A percentile compares a stretch with the other conserved stretches of the same genome.
phyloP scores from a whole-genome alignment of 2,329 filamentous ascomycete species.

The Aspergillus caelatus region DNA sequence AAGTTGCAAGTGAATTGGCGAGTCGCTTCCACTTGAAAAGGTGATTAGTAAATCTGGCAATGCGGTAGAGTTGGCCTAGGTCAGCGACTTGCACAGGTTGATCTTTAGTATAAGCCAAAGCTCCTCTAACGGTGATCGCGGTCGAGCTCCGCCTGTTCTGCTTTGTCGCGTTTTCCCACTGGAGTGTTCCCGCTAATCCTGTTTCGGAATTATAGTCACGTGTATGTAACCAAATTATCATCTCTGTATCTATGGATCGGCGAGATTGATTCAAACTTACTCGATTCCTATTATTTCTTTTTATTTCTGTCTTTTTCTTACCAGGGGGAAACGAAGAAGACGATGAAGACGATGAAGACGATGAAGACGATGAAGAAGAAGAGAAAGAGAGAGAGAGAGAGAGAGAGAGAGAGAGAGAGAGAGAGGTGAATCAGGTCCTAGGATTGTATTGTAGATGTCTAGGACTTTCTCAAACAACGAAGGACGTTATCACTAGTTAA shows the following conservation, averaged over 20 bases:
- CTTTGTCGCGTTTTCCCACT: slow-evolving; percentile 34
- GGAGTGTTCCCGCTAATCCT: slow-evolving; percentile 26
- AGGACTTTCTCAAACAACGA: neutral
- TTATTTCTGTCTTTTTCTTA: neutral
- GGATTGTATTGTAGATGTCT: neutral
- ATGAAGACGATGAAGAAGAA: too few relatives aligned
- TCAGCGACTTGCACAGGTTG: neutral
- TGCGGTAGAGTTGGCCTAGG: neutral
- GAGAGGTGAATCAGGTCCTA: neutral
- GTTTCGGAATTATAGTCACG: slow-evolving; percentile 29
- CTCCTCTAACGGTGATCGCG: slow-evolving; percentile 27
- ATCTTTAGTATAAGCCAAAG: slow-evolving; percentile 12
- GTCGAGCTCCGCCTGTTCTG: slow-evolving; percentile 27
- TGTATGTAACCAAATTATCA: slow-evolving; percentile 14
- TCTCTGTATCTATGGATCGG: too few relatives aligned
- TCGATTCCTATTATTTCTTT: neutral
- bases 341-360: neutral
- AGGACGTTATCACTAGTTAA: neutral
- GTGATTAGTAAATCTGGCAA: neutral
- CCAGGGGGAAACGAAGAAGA: neutral
- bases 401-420: neutral
- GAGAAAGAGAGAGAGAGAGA: neutral
- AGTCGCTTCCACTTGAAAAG: neutral
- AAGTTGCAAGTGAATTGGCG: neutral
- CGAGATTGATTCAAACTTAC: neutral